These are phyloP conservation scores for Epicoccum nigrum DNA, from an alignment of 2,329 filamentous ascomycete genomes.

Conservation along the genomic window DNA sequence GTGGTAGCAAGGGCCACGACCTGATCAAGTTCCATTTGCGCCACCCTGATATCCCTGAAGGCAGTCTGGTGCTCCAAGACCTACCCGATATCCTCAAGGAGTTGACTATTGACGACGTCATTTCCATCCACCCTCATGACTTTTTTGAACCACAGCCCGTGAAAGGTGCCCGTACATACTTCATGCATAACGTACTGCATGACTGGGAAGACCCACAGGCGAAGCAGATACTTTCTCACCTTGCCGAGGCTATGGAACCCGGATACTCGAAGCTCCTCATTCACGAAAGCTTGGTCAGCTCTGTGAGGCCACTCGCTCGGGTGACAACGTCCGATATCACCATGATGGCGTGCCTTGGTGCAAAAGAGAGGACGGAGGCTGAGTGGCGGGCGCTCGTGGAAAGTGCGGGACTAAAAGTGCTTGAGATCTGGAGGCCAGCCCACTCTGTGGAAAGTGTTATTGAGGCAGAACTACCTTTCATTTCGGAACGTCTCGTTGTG, in stretches of 20 bases:
- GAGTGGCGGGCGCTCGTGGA: slow-evolving; percentile 44
- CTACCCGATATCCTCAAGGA: slow-evolving; percentile 16
- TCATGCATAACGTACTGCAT: slow-evolving; percentile 50
- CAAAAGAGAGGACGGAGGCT: slow-evolving; percentile 45
- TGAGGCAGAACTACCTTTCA: slow-evolving; percentile 16
- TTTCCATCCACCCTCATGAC: slow-evolving; percentile 25
- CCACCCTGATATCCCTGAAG: slow-evolving; percentile 30
- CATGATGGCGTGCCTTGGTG: slow-evolving; percentile 48
- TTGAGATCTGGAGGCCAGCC: slow-evolving; percentile 15
- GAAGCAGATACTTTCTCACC: slow-evolving; percentile 45
- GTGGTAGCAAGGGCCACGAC: slow-evolving; percentile 51
- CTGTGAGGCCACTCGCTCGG: slow-evolving; percentile 41
- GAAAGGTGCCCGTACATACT: slow-evolving; percentile 48
- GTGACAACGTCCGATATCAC: slow-evolving; percentile 43
- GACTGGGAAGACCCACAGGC: slow-evolving; percentile 49
- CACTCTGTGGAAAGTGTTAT: slow-evolving; percentile 19
- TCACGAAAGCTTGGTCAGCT: slow-evolving; percentile 49
- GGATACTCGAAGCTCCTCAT: slow-evolving; percentile 50
- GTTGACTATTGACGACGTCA: slow-evolving; percentile 24
- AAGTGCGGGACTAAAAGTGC: slow-evolving; percentile 15
- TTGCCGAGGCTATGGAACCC: slow-evolving; percentile 44
- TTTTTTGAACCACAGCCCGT: slow-evolving; percentile 41
- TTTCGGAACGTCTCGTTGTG: too few relatives aligned
- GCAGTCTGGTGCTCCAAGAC: slow-evolving; percentile 53
- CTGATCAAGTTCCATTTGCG: slow-evolving; percentile 33